Evolutionary conservation across 495 filamentous ascomycete species (phyloP), one percentile per base, ranked within the genome.

Genomic region (Neurospora sp.): DNA sequence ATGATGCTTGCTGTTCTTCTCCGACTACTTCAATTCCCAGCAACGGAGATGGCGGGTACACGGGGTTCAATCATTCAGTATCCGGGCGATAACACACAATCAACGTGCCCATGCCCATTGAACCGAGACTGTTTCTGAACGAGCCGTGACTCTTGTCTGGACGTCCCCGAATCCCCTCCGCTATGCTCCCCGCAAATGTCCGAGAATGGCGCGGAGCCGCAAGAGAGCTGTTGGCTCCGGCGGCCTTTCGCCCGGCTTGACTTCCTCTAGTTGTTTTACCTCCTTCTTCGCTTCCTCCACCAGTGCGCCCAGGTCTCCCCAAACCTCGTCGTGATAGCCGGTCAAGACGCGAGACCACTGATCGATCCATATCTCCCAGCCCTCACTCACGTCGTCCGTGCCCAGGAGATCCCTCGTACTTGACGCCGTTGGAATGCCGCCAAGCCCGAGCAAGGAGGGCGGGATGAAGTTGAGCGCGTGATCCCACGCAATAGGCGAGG

Each of bases 251-350:
- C 73, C 74, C 37, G 75, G 72, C 12, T 73, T 53, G 4, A 71
- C 71, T 41, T 78, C 73, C 39, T 80, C 72, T 18, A 81, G 74
- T 35, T 71, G 45, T 44, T 76, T 42, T 44, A 92, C 79, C 77
- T 94, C 92, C 69, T 82, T 77, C 47, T 82, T 82, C n/a, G 92
- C 91, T 65, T 88, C 86, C 72, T 87, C 82, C 39, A 92, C 82
- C 45, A 90, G 82, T n/a, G 88, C 86, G 27, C 84, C 75, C 53
- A 93, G 79, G 74, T 89, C 90, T 73, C 92, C 92, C 92, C 92
- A 95, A 12, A 95, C 90, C 72, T 93, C 90, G 79, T 94, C 90
- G 40, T 89, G 86, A 76, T 94, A 94, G 40, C 83, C 81, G 44
- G 86, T 89, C 75, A 93, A 85, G 3, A 92, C 87, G 44, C 81